Evolutionary conservation across 1,139 yeast genomes (phyloP), one percentile per base, ranked within the genome.

Genomic region (Scheffersomyces cryptocercus): DNA sequence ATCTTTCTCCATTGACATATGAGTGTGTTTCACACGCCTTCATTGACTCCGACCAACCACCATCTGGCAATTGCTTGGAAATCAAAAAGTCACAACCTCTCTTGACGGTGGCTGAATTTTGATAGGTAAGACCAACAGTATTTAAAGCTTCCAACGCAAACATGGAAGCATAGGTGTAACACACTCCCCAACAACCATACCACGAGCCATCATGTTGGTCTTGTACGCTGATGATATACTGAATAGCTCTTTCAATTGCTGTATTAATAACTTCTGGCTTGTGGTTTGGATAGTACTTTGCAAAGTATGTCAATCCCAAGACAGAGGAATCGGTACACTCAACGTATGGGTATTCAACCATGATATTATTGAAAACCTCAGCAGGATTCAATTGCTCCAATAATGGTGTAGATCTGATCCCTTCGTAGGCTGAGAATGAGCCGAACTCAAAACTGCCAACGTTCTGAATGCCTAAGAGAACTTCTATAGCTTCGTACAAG

Each of bases 101-200:
- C 38, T 73, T 70, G 6, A 88, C 96, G 3, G 72, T 64, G 5
- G 71, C 78, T 31, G 85, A 81, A 55, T 85, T 88, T 1, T 57
- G 60, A 59, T 89, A 93, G 2, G 63, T 70, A 47, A 77, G 76
- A 1, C 85, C 88, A 24, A 85, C 85, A 3, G 95, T 79, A 34
- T 81, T 71, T 41, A 93, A 73, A 0, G 99, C 98, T 56, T 95
- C 99, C 29, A 93, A 67, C 0, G 99, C 99, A 78, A 95, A 95
- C 99, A 95, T 95, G 1, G 93, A 87, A 0, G 99, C 98, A 65
- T 95, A 95, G 0, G 97, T 88, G 61, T 79, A 90, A 60, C 99
- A 95, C 9, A 95, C 85, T 36, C 99, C 99, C 99, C 99, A 95
- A 36, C 91, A 84, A 1, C 99, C 99, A 62, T 91, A 95, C 98